These are phyloP conservation scores for Sporothrix globosa DNA, from an alignment of 2,329 filamentous ascomycete genomes.

Conservation along the genomic window DNA sequence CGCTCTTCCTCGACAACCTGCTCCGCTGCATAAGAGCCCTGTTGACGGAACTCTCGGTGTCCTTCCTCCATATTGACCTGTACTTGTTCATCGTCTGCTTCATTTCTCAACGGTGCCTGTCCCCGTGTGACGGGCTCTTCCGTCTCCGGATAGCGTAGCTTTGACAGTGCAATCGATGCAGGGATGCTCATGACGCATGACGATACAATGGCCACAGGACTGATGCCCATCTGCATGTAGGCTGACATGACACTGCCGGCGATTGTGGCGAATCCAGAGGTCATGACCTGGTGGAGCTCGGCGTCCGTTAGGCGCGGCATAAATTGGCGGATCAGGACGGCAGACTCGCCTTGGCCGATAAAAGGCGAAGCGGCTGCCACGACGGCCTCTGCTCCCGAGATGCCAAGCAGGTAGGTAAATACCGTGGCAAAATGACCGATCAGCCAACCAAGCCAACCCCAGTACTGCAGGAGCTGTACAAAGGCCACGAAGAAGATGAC, in stretches of 20 bases:
- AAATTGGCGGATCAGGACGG: slow-evolving; percentile 88
- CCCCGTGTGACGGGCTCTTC: slow-evolving; percentile 85
- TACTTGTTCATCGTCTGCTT: not conserved
- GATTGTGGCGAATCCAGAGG: slow-evolving; percentile 89
- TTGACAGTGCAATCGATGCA: slow-evolving; percentile 84
- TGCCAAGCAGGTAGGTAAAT: slow-evolving; percentile 87
- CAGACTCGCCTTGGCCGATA: slow-evolving; percentile 91
- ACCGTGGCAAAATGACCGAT: slow-evolving; percentile 83
- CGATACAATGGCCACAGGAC: slow-evolving; percentile 81
- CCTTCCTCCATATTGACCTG: slow-evolving; percentile 14
- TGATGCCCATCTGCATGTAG: slow-evolving; percentile 82
- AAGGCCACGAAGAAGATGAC: slow-evolving; percentile 96
- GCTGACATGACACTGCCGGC: slow-evolving; percentile 84
- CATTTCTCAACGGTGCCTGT: slow-evolving; percentile 68
- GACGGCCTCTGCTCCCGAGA: slow-evolving; percentile 90
- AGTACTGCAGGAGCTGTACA: slow-evolving; percentile 84
- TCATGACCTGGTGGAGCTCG: slow-evolving; percentile 91
- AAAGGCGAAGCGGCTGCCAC: slow-evolving; percentile 92
- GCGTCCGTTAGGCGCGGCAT: slow-evolving; percentile 82
- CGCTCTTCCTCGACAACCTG: slow-evolving; percentile 16
- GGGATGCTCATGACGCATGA: slow-evolving; percentile 96
- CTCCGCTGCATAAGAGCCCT: slow-evolving; percentile 10
- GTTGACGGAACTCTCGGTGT: not conserved
- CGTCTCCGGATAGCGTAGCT: slow-evolving; percentile 85
- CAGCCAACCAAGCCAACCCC: slow-evolving; percentile 84